Evolutionary conservation across 2,329 filamentous ascomycete species (phyloP), one percentile per base, ranked within the genome.

Genomic region (Neofusicoccum laricinum): DNA sequence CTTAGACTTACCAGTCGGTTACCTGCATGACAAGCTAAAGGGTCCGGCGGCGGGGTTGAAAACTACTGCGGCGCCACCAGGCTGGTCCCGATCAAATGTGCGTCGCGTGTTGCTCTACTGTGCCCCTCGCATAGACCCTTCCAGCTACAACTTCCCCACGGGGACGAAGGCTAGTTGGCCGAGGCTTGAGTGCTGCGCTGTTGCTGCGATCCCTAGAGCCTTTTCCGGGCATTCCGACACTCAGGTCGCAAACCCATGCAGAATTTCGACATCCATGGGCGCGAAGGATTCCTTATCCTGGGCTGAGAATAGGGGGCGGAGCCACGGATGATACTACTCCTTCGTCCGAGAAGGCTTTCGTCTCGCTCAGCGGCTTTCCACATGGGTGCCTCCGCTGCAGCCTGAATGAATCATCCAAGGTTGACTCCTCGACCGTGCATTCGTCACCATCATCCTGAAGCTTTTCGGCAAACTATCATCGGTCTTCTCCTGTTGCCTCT

Each of bases 91-190:
- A 25, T 41, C 17, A 8, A 38, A 40, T n/a, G 12, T 57, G 14
- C 21, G 36, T 41, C 38, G 51, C 36, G 21, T 57, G 14, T 32
- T 6, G 12, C 11, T 40, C 40, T 12, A 40, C 32, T 30, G 12
- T 41, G 19, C 10, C 46, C 21, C 19, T 14, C 21, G 19, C 12
- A 45, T 45, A 15, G 53, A 21, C 25, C 53, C 40, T 58, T 45
- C 53, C 53, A 58, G 53, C 53, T 38, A 34, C 53, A 58, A 19
- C 7, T 58, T 45, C 53, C 53, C 53, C 53, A 58, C n/a, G 53
- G 53, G 53, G 53, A 30, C 4, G 17, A 25, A n/a, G n/a, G 36
- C 6, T 25, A 19, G 15, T 19, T 17, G 17, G 50, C 8, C 50
- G 36, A 15, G 14, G 51, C 51, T 57, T 11, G 17, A 15, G 36